These are phyloP conservation scores for Euclidium syriacum DNA, from an alignment of 345 rosid species.

Conservation along the genomic window DNA sequence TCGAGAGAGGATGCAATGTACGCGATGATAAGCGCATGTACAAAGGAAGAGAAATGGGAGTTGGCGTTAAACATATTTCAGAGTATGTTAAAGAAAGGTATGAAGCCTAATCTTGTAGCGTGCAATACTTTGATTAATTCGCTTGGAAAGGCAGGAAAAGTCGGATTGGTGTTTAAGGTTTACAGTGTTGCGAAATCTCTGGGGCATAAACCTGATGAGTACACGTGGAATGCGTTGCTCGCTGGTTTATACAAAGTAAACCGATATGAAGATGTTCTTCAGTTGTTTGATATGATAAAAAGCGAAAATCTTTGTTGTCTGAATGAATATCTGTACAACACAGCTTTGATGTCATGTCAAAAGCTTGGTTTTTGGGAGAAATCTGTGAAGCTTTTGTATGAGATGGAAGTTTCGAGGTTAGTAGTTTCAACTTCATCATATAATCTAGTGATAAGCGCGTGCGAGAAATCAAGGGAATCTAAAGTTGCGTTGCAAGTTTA, in stretches of 20 bases:
- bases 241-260: constrained; percentile 55
- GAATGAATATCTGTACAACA: constrained; percentile 50
- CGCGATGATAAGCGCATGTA: constrained; percentile 51
- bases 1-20: constrained; percentile 53
- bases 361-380: constrained; percentile 73
- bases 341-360: constrained; percentile 67
- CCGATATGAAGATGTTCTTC: constrained; percentile 51
- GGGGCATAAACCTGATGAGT: constrained; percentile 61
- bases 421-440: constrained; percentile 47
- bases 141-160: constrained; percentile 64
- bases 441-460: constrained; percentile 62
- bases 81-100: constrained; percentile 42
- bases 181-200: constrained; percentile 39
- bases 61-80: constrained; percentile 50
- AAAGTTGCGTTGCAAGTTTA: constrained; percentile 67
- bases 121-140: constrained; percentile 69
- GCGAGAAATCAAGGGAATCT: constrained; percentile 66
- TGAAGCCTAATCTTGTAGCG: constrained; percentile 54
- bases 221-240: constrained; percentile 75
- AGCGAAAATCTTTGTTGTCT: constrained; percentile 30
- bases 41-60: constrained; percentile 60
- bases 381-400: constrained; percentile 72
- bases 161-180: constrained; percentile 51
- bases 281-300: constrained; percentile 54
- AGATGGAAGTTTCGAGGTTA: constrained; percentile 56